Evolutionary conservation across 2,329 filamentous ascomycete genomes (phyloP).

Genomic region (Penicillium sp.): DNA sequence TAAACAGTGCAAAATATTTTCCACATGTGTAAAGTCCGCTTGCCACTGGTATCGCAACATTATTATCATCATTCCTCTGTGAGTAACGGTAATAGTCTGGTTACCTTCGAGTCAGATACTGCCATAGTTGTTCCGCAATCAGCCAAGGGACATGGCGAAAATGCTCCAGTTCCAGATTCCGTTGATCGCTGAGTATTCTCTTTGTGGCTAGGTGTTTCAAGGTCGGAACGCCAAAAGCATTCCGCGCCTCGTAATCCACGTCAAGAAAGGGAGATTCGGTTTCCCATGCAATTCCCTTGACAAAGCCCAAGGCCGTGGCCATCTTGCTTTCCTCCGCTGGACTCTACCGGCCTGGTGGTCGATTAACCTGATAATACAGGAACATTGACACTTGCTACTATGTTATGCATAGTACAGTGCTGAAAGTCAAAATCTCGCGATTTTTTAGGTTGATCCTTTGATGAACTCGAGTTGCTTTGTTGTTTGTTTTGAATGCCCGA

Average conservation of each 20-base stretch:
- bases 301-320: slow-evolving; percentile 9
- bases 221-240: slow-evolving; percentile 25
- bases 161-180: slow-evolving; percentile 28
- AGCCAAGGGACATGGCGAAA: slow-evolving; percentile 38
- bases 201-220: slow-evolving; percentile 34
- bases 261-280: slow-evolving; percentile 36
- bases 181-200: slow-evolving; percentile 32
- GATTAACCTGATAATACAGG: not conserved
- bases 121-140: slow-evolving; percentile 38
- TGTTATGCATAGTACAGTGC: not conserved
- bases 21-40: slow-evolving; percentile 41
- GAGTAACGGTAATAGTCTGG: not conserved
- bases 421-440: not conserved
- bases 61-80: not conserved
- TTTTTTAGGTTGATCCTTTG: not conserved
- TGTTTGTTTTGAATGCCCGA: not conserved
- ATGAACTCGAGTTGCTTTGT: not conserved
- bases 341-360: not conserved
- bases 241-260: slow-evolving; percentile 23
- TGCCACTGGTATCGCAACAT: slow-evolving; percentile 23
- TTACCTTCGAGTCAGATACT: slow-evolving; percentile 33
- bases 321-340: slow-evolving; percentile 1
- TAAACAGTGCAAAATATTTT: slow-evolving; percentile 39
- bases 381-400: not conserved
- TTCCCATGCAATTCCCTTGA: slow-evolving; percentile 31